Evolutionary conservation across 2,329 filamentous ascomycete genomes (phyloP).

Genomic region (Colletotrichum tropicicola): DNA sequence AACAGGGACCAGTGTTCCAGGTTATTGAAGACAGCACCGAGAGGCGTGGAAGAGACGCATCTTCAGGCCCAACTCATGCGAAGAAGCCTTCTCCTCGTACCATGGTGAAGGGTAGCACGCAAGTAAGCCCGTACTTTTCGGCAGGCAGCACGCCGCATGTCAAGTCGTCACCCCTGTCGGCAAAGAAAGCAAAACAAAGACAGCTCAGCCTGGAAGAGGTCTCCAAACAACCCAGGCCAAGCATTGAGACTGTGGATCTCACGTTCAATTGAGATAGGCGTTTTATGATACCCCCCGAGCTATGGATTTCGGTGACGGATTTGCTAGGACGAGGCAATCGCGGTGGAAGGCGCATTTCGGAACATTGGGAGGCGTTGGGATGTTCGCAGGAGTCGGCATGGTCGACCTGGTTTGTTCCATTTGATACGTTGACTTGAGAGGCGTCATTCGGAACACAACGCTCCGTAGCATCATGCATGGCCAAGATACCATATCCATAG

Average conservation of each 20-base stretch:
- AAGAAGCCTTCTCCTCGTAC: not conserved
- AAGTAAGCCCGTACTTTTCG: slow-evolving; percentile 8
- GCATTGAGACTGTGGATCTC: slow-evolving; percentile 24
- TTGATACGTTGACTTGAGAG: not conserved
- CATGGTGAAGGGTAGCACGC: not conserved
- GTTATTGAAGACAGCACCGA: too few species aligned
- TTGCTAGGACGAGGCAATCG: not conserved
- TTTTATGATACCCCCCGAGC: slow-evolving; percentile 1
- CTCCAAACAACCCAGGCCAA: not conserved
- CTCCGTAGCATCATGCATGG: not conserved
- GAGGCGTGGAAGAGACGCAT: too few species aligned
- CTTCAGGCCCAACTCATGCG: too few species aligned
- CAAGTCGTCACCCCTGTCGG: not conserved
- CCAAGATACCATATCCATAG: slow-evolving; percentile 13
- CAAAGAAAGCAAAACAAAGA: not conserved
- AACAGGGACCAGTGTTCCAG: too few species aligned
- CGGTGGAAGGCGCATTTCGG: not conserved
- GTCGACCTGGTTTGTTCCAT: not conserved
- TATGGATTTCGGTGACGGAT: not conserved
- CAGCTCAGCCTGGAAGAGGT: not conserved
- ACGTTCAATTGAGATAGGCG: not conserved
- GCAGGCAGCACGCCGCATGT: not conserved
- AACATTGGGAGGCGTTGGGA: not conserved
- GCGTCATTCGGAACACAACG: not conserved
- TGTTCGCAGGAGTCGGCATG: not conserved